Percentiles rank a stretch among this genome's conserved stretches.
Evolutionary conservation across 352 stramenopile genomes (phyloP).

Genomic region (Phytophthora podocarpi): DNA sequence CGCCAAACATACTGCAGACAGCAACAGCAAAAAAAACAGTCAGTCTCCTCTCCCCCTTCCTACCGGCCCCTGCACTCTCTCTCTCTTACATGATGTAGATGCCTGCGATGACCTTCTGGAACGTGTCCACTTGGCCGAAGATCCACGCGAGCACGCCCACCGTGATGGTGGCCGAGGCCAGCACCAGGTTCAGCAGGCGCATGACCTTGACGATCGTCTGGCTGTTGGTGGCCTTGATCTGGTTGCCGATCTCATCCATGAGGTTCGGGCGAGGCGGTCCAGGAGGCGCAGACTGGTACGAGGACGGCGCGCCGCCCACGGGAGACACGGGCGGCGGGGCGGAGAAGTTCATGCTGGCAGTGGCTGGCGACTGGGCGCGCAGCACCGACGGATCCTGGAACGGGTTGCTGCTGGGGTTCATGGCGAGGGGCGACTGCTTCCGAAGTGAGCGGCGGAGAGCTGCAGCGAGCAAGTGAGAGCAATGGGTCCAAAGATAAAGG

Average conservation of each 20-base stretch:
- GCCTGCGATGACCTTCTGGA: conserved; percentile 83
- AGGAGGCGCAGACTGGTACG: conserved; percentile 40
- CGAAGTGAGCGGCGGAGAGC: conserved; percentile 17
- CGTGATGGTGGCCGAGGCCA: conserved; percentile 72
- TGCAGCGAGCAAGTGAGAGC: background rate
- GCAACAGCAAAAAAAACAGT: conserved; percentile 7
- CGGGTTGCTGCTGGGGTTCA: conserved; percentile 38
- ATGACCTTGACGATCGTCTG: conserved; percentile 84
- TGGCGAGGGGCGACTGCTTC: conserved; percentile 14
- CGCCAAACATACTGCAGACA: conserved; percentile 71
- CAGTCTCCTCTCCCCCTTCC: background rate
- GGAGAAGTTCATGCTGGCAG: conserved; percentile 28
- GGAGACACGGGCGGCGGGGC: conserved; percentile 43
- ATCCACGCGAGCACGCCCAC: conserved; percentile 81
- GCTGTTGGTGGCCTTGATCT: conserved; percentile 85
- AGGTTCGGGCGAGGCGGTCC: conserved; percentile 57
- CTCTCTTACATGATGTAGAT: conserved; percentile 88
- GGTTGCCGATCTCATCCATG: conserved; percentile 84
- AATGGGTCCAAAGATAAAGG: conserved; percentile 19
- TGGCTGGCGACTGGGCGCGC: conserved; percentile 32
- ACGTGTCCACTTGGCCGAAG: conserved; percentile 75
- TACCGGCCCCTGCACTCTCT: background rate
- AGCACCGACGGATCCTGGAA: conserved; percentile 55
- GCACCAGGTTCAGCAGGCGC: conserved; percentile 76
- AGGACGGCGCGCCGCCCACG: conserved; percentile 9